Evolutionary conservation across 495 filamentous ascomycete genomes (phyloP).

Genomic region (Cenococcum geophilum): DNA sequence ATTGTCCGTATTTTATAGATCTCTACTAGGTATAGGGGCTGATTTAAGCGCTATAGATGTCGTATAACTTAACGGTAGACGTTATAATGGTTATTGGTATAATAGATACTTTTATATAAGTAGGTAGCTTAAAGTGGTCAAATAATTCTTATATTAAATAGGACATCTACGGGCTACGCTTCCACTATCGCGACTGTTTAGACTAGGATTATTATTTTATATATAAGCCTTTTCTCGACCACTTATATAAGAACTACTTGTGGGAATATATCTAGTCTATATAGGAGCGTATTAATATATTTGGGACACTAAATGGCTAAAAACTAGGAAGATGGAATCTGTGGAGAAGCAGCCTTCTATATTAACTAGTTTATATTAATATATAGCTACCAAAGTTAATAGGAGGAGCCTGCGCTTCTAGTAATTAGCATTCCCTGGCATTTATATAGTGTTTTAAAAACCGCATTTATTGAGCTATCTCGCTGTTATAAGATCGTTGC

Average conservation of each 20-base stretch:
- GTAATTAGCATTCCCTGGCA: no score
- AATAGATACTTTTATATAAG: conserved; percentile 11
- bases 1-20: conserved; percentile 3
- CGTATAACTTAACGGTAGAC: not conserved
- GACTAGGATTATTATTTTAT: conserved; percentile 8
- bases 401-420: no score
- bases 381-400: no score
- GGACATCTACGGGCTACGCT: conserved; percentile 12
- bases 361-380: no score
- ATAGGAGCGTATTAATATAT: no score
- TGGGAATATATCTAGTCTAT: conserved; percentile 5
- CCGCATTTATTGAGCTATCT: no score
- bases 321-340: no score
- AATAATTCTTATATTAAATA: not conserved
- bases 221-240: conserved; percentile 6
- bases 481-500: no score
- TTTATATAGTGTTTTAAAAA: no score
- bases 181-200: conserved; percentile 8
- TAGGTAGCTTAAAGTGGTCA: not conserved
- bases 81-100: conserved; percentile 6
- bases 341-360: no score
- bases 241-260: not conserved
- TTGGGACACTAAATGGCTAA: no score
- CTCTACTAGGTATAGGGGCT: not conserved
- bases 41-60: not conserved